Base-by-base conservation (phyloP, 179 eudicot species). In the Gypsophila paniculata region DNA sequence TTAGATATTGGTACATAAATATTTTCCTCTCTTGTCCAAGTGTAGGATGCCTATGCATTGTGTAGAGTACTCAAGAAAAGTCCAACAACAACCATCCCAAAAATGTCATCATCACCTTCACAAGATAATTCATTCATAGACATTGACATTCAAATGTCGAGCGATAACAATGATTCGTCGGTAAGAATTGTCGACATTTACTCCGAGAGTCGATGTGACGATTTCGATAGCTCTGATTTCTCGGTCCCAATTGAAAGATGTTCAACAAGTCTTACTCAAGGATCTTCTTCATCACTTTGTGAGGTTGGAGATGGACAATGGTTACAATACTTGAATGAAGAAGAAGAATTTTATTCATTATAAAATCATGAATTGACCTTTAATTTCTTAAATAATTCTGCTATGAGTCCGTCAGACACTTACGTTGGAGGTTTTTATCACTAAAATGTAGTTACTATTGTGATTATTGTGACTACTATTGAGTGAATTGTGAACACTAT, bases 311-410 rank as follows among this genome's bases (percentile, higher is more conserved):
- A 91, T 63, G 78, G 76, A 14, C 90, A 83, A 65, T 93, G 98
- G 98, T 83, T 87, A 87, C 90, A 90, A 21, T 91, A 86, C 78
- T 88, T 91, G 65, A 85, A 91, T 52, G 93, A 91, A 49, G 96
- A 89, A 57, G 90, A 82, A 60, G 52, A 46, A 46, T 46, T 46
- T 11, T 46, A 46, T 13, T 46, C 15, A 46, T 46, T 46, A 46
- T 75, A 75, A 65, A 68, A 55, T 66, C 75, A 32, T 70, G 8
- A 3, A 21, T 11, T 49, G 34, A 39, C 9, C 44, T 0, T 4
- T n/a, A 65, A 14, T 23, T 49, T 6, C 2, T 12, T 52, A 21
- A 42, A 9, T 42, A 42, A 42, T 42, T 42, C 11, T 42, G 1
- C 46, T 6, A 6, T 2, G 8, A 42, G 5, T 2, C 11, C 42